phyloP scores from a whole-genome alignment of 2,329 filamentous ascomycete species.

The Thelonectria blattea region DNA sequence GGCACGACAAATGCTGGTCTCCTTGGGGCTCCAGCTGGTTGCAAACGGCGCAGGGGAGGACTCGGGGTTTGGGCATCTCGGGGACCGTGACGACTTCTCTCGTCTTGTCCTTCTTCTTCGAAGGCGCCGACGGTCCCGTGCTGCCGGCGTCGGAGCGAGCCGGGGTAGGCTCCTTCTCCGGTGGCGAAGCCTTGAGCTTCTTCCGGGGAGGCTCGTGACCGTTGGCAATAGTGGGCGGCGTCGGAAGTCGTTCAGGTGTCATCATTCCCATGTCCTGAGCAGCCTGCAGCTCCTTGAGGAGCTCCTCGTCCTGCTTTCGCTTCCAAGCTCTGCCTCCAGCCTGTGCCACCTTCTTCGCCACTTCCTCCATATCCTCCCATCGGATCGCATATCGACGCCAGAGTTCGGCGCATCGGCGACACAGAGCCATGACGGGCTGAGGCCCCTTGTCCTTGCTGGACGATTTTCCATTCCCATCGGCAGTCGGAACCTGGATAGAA shows the following conservation, averaged over 20 bases:
- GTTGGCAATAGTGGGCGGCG: slow-evolving; percentile 40
- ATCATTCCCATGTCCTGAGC: slow-evolving; percentile 64
- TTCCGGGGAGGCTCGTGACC: slow-evolving; percentile 65
- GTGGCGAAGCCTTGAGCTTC: slow-evolving; percentile 63
- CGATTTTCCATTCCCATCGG: slow-evolving; percentile 60
- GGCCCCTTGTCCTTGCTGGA: slow-evolving; percentile 79
- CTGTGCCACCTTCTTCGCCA: slow-evolving; percentile 83
- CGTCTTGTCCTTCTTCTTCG: slow-evolving; percentile 67
- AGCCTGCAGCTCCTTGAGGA: slow-evolving; percentile 73
- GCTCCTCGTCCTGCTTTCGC: slow-evolving; percentile 88
- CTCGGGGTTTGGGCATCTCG: slow-evolving; percentile 78
- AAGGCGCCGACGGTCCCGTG: slow-evolving; percentile 44
- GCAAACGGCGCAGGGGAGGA: slow-evolving; percentile 87
- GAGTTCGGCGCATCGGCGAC: slow-evolving; percentile 86
- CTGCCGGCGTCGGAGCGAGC: slow-evolving; percentile 53
- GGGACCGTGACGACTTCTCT: slow-evolving; percentile 66
- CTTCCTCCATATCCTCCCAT: slow-evolving; percentile 92
- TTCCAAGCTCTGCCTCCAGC: slow-evolving; percentile 84
- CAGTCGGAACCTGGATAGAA: slow-evolving; percentile 72
- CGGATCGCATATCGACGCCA: slow-evolving; percentile 97
- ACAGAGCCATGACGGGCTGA: slow-evolving; percentile 81
- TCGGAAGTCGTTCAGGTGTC: slow-evolving; percentile 52
- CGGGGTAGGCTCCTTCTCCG: slow-evolving; percentile 58
- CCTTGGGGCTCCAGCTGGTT: slow-evolving; percentile 72
- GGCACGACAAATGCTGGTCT: slow-evolving; percentile 78